A percentile compares a stretch with the other conserved stretches of the same genome.
phyloP scores from a whole-genome alignment of 2,329 filamentous ascomycete species.

The Tolypocladium ovalisporum region DNA sequence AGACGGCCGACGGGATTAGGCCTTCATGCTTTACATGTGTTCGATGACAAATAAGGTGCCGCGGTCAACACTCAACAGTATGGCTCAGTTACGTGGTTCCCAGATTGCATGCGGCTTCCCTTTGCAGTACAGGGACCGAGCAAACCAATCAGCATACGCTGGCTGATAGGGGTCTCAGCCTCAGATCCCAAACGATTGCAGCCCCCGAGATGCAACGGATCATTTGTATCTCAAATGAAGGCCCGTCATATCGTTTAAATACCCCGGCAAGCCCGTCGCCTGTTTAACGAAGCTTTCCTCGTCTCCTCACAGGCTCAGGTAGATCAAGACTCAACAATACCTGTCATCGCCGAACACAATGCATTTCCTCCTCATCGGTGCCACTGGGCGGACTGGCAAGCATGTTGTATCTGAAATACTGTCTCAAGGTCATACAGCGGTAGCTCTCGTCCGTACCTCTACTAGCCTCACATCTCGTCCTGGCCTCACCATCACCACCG shows the following conservation, averaged over 20 bases:
- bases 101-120: background rate
- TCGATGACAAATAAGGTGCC: too few relatives aligned
- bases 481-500: slow-evolving; percentile 19
- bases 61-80: too few relatives aligned
- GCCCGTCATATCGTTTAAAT: too few relatives aligned
- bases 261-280: background rate
- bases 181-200: too few relatives aligned
- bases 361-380: slow-evolving; percentile 31
- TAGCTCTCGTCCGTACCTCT: slow-evolving; percentile 25
- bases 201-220: too few relatives aligned
- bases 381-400: slow-evolving; percentile 30
- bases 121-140: background rate
- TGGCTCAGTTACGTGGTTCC: too few relatives aligned
- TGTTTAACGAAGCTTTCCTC: background rate
- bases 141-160: background rate
- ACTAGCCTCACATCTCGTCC: slow-evolving; percentile 6
- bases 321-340: background rate
- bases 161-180: too few relatives aligned
- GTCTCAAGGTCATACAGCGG: slow-evolving; percentile 23
- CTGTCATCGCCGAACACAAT: slow-evolving; percentile 12
- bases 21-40: too few relatives aligned
- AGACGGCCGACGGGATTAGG: too few relatives aligned
- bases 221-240: too few relatives aligned
- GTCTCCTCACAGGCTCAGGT: background rate
- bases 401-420: slow-evolving; percentile 28